Base-by-base conservation (phyloP, 345 rosid species). In the Eucalyptus coolabah region DNA sequence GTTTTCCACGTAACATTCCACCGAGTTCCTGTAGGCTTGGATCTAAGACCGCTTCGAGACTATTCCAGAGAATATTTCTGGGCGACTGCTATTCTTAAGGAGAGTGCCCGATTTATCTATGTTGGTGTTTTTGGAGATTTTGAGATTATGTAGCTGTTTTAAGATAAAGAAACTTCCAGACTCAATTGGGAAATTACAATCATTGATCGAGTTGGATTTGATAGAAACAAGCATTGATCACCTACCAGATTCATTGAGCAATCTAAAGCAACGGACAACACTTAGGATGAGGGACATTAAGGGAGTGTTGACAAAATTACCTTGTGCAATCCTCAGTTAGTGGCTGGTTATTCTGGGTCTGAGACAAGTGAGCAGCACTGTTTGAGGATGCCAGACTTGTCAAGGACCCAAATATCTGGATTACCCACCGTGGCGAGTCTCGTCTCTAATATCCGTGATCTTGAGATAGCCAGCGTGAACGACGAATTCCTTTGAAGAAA, bases 61-160 rank as follows among this genome's bases (percentile, higher is more conserved):
- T 50, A 50, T 50, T 14, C 51, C 51, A 50, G 51, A 50, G 51
- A 50, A 50, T 50, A 50, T 50, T 50, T 50, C 17, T 49, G 51
- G 17, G 51, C 17, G 51, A 50, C 3, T 85, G 87, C 37, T 7
- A 1, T 7, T 1, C 34, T 17, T n/a, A 14, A 65, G 5, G 37
- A 15, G 19, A 65, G 8, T 8, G 32, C 37, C 37, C 0, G 21
- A 65, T n/a, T 7, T 65, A 65, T 65, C 37, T 14, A 30, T 0
- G 0, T n/a, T 4, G 37, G 72, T 65, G 37, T 37, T 1, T 14
- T 28, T 45, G 1, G 17, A 42, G 53, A 85, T 28, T 10, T 85
- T 85, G 69, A 63, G 6, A 26, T 11, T 59, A 59, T 0, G 2
- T 59, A 2, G 0, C 0, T 59, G 16, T 59, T 2, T 5, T 6